A percentile compares a stretch with the other conserved stretches of the same genome.
Conservation (phyloP, 345 rosid species). For the Eucalyptus curtisii region DNA sequence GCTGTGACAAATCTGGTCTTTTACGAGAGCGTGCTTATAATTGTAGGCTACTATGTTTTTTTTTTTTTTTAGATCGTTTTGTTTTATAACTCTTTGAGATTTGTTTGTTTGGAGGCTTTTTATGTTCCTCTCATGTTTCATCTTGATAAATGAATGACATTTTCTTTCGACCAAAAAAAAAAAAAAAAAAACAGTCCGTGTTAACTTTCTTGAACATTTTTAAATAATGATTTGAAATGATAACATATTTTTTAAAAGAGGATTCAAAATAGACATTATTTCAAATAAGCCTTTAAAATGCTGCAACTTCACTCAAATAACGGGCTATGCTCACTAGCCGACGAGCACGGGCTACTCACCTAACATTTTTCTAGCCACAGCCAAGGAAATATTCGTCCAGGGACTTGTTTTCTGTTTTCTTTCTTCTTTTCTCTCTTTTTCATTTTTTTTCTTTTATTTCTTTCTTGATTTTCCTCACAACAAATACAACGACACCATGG, state of each 20-base stretch:
- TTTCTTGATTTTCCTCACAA: neutral
- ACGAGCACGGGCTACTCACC: neutral
- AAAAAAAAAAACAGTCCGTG: neutral
- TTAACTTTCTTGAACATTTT: neutral
- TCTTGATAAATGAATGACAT: neutral
- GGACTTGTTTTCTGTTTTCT: neutral
- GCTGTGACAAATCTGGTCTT: neutral
- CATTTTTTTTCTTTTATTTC: neutral
- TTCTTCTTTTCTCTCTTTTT: neutral
- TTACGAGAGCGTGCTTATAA: neutral
- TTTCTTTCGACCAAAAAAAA: neutral
- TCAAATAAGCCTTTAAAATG: neutral
- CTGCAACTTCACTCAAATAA: neutral
- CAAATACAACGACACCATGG: neutral
- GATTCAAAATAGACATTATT: neutral
- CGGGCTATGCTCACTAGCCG: neutral
- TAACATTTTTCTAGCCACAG: neutral
- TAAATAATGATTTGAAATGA: neutral
- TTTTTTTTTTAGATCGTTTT: neutral
- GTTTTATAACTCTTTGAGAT: neutral
- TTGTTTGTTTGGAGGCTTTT: neutral
- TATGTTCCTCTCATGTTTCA: neutral
- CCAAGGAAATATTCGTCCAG: neutral
- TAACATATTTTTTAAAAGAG: neutral
- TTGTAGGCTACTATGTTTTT: neutral